Evolutionary conservation across 2,329 filamentous ascomycete species (phyloP).

Genomic region (Rhynchosporium agropyri): DNA sequence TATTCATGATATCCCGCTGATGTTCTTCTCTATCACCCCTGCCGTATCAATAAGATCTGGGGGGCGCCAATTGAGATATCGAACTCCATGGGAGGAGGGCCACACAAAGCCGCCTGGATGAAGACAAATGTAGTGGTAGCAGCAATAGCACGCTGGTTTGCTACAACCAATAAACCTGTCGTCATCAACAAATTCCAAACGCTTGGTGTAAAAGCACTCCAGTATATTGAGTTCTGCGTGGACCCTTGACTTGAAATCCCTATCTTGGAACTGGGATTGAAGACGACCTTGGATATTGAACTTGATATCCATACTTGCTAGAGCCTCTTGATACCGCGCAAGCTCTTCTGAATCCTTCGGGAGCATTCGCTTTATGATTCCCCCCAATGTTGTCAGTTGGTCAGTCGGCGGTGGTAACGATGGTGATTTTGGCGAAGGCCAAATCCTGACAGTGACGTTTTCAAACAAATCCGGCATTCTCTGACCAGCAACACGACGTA

Average conservation of each 20-base stretch:
- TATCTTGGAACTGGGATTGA: constrained; percentile 16
- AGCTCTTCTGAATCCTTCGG: constrained; percentile 13
- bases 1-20: constrained; percentile 37
- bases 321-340: constrained; percentile 21
- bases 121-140: constrained; percentile 39
- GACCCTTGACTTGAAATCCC: constrained; percentile 24
- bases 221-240: constrained; percentile 25
- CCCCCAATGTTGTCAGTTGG: constrained; percentile 20
- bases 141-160: constrained; percentile 28
- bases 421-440: constrained; percentile 17
- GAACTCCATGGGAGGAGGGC: constrained; percentile 38
- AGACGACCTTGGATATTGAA: constrained; percentile 23
- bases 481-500: constrained; percentile 12
- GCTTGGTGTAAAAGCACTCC: constrained; percentile 19
- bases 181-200: constrained; percentile 19
- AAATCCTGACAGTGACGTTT: constrained; percentile 18
- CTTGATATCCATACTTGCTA: constrained; percentile 22
- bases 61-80: constrained; percentile 40
- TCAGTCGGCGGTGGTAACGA: constrained; percentile 22
- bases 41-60: constrained; percentile 30
- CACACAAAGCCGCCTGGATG: constrained; percentile 39
- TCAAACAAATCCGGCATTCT: constrained; percentile 24
- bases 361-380: constrained; percentile 27
- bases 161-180: constrained; percentile 28
- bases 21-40: constrained; percentile 21